phyloP scores from a whole-genome alignment of 305 asterid species.

The Solanum hybrid region DNA sequence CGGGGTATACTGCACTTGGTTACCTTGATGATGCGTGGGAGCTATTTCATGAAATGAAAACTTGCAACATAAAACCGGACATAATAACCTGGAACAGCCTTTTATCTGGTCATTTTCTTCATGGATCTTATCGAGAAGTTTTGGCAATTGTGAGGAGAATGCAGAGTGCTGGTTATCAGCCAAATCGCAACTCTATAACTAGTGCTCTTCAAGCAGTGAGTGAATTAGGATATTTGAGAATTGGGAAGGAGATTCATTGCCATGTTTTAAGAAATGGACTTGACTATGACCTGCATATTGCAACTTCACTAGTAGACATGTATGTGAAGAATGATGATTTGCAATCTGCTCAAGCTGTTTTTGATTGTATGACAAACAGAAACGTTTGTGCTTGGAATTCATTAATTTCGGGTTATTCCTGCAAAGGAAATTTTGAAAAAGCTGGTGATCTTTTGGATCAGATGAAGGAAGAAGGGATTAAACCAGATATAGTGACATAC shows the following conservation, averaged over 20 bases:
- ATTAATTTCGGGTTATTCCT: conserved; percentile 45
- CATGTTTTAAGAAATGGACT: conserved; percentile 24
- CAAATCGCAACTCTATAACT: conserved; percentile 28
- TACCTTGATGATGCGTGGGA: conserved; percentile 19
- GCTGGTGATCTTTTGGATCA: conserved; percentile 30
- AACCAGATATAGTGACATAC: conserved; percentile 39
- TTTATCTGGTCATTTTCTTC: conserved; percentile 27
- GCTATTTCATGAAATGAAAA: conserved; percentile 26
- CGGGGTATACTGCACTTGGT: conserved; percentile 27
- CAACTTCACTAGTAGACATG: conserved; percentile 50
- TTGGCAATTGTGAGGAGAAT: conserved; percentile 17
- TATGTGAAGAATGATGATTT: conserved; percentile 44
- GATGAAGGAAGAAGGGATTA: conserved; percentile 36
- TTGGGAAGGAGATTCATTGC: conserved; percentile 32
- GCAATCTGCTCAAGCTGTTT: conserved; percentile 29
- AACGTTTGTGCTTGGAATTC: conserved; percentile 49
- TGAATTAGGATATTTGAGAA: conserved; percentile 15
- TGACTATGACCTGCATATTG: conserved; percentile 28
- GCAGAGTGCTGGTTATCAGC: conserved; percentile 29
- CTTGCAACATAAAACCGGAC: conserved; percentile 24
- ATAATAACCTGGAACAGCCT: conserved; percentile 37
- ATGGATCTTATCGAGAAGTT: conserved; percentile 21
- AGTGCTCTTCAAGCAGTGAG: conserved; percentile 30
- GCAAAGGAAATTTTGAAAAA: conserved; percentile 31
- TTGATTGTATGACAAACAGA: conserved; percentile 27